Evolutionary conservation across 148 eudicot genomes (phyloP).

Genomic region (Amaranthus palmeri): DNA sequence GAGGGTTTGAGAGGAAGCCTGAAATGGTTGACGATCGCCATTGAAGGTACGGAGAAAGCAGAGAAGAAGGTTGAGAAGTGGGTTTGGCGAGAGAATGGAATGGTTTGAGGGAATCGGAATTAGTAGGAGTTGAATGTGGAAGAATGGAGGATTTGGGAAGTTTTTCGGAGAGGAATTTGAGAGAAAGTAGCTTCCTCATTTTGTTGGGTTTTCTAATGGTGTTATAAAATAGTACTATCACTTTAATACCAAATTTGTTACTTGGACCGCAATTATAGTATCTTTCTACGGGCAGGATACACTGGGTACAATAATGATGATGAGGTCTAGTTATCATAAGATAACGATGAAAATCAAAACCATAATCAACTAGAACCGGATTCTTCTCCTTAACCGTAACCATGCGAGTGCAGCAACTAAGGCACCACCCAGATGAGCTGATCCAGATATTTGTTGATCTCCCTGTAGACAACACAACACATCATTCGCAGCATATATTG

Average conservation of each 20-base stretch:
- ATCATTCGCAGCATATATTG: not conserved
- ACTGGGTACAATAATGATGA: too few species aligned
- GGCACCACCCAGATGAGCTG: slow-evolving; percentile 88
- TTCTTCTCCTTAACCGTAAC: slow-evolving; percentile 38
- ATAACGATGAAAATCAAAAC: not conserved
- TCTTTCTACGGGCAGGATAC: too few species aligned
- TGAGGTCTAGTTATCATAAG: too few species aligned
- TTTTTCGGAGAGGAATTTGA: slow-evolving; percentile 33
- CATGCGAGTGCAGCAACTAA: slow-evolving; percentile 67
- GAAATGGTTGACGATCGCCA: slow-evolving; percentile 21
- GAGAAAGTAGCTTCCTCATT: slow-evolving; percentile 41
- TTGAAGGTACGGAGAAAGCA: slow-evolving; percentile 23
- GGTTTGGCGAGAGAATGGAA: slow-evolving; percentile 23
- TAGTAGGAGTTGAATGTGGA: slow-evolving; percentile 7
- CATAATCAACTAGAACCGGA: slow-evolving; percentile 30
- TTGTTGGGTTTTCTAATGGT: not conserved
- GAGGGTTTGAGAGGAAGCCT: slow-evolving; percentile 35
- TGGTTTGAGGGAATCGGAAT: slow-evolving; percentile 7
- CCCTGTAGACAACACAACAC: slow-evolving; percentile 43
- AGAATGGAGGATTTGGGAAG: slow-evolving; percentile 18
- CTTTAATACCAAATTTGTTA: too few species aligned
- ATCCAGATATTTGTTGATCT: slow-evolving; percentile 56
- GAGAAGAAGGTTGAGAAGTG: slow-evolving; percentile 12
- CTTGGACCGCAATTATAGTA: too few species aligned
- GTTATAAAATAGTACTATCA: too few species aligned